Conservation (phyloP, 176 grass and related monocot species). For the Juncus inflexus region DNA sequence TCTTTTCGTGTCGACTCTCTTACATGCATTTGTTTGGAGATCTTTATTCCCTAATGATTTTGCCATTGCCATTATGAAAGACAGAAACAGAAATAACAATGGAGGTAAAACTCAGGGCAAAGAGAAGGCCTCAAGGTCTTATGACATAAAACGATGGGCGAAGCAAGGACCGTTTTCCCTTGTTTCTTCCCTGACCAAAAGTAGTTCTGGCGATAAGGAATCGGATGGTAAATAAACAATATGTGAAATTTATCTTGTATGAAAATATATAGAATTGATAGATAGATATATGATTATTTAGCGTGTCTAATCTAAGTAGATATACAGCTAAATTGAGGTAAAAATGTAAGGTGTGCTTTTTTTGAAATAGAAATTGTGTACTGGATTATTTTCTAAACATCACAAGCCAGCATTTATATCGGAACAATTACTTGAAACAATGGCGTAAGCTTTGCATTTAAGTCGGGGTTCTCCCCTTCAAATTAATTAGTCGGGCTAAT, state of each 20-base stretch:
- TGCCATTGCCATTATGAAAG: constrained; percentile 95
- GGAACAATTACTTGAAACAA: too few relatives aligned
- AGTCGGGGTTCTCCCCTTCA: too few relatives aligned
- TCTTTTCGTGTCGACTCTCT: constrained; percentile 76
- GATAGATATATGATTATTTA: background rate
- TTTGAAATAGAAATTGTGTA: too few relatives aligned
- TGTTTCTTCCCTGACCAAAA: constrained; percentile 81
- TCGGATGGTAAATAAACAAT: constrained; percentile 40
- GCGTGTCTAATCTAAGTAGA: background rate
- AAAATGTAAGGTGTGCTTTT: too few relatives aligned
- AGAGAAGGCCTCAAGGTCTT: constrained; percentile 49
- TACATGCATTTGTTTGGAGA: constrained; percentile 75
- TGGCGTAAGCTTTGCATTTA: too few relatives aligned
- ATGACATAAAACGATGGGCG: constrained; percentile 80
- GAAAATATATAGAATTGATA: too few relatives aligned
- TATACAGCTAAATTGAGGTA: too few relatives aligned
- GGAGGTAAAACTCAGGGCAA: constrained; percentile 27
- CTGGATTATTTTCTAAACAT: too few relatives aligned
- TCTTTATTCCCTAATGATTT: constrained; percentile 97
- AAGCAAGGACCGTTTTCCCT: constrained; percentile 77
- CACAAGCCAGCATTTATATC: too few relatives aligned
- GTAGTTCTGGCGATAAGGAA: constrained; percentile 55
- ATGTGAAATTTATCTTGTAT: background rate
- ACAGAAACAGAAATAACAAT: constrained; percentile 23
- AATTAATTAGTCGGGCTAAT: too few relatives aligned